Base-by-base conservation (phyloP, 2,329 filamentous ascomycete genomes). In the Calonectria montana region DNA sequence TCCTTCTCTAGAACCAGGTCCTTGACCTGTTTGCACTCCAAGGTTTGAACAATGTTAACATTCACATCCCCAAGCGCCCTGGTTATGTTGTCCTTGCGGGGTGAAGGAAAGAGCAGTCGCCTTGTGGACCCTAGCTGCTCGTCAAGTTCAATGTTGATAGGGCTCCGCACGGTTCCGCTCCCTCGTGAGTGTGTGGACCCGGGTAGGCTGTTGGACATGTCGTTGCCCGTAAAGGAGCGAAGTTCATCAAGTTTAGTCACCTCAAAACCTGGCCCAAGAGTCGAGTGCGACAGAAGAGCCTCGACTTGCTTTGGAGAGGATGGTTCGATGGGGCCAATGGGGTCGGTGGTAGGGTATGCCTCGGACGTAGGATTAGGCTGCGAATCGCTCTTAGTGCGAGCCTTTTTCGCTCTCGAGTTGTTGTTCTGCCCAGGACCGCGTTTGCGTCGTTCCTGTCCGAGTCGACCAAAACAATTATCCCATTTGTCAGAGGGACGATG, bases 401-500 rank as follows among this genome's bases (percentile, higher is more conserved):
- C 72, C 76, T 88, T 90, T 77, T 87, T 90, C 6, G 86, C 81
- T 13, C 86, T 84, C 2, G 86, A 81, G 27, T 82, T 81, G 55
- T 79, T 83, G 59, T 79, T 82, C 29, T 83, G 80, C 15, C 84
- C 84, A 16, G 84, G 84, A 12, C 85, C 84, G 69, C 86, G 85
- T 82, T 86, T 90, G 76, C 84, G 86, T 64, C 87, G 85, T 50
- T 87, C 87, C 76, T 88, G 88, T 31, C 85, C 86, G 2, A 90
- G 82, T 39, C 88, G 86, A 35, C 87, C 85, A 39, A 87, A 85
- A 69, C 89, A 88, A 74, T 91, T 94, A 75, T 93, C 93, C 96
- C 96, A 99, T 75, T 93, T 92, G 72, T 96, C 91, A 66, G 91
- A 87, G 2, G 97, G 97, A 10, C 97, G 92, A 86, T 97, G 97